These are phyloP conservation scores for Eucommia ulmoides DNA, from an alignment of 257 asterid genomes.

Conservation along the genomic window DNA sequence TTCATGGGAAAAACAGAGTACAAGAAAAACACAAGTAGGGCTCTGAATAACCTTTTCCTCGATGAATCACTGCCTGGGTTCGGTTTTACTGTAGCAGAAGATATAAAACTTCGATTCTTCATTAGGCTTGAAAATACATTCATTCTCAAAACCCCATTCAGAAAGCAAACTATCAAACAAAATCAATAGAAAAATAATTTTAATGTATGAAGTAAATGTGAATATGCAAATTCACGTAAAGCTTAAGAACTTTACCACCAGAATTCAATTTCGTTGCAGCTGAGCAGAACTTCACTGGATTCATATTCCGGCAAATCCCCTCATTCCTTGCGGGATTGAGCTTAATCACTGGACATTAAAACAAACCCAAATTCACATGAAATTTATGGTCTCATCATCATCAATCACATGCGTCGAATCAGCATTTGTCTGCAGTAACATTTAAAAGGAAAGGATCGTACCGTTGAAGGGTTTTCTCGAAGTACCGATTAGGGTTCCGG, in stretches of 20 bases:
- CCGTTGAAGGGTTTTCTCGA: constrained; percentile 13
- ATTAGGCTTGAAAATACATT: constrained; percentile 11
- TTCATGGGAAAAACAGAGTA: constrained; percentile 2
- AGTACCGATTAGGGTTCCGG: constrained; percentile 17
- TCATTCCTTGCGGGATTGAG: neutral
- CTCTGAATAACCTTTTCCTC: constrained; percentile 28
- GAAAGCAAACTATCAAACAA: constrained; percentile 9
- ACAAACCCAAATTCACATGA: neutral
- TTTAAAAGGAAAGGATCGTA: constrained; percentile 1
- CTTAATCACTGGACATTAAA: neutral
- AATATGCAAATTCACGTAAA: constrained; percentile 2
- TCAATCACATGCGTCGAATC: neutral
- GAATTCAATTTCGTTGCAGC: neutral
- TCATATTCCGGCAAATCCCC: neutral
- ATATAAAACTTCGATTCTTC: constrained; percentile 13
- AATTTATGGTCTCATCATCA: neutral
- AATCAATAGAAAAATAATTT: neutral
- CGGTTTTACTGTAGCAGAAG: constrained; percentile 25
- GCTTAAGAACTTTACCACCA: neutral
- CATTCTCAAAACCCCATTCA: constrained; percentile 8
- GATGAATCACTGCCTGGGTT: constrained; percentile 13
- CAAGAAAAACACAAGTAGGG: neutral
- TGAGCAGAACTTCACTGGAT: neutral
- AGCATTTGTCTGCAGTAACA: neutral
- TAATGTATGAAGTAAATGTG: too few species aligned